Evolutionary conservation across 768 basidiomycete genomes (phyloP).

Genomic region (Tremella mesenterica): DNA sequence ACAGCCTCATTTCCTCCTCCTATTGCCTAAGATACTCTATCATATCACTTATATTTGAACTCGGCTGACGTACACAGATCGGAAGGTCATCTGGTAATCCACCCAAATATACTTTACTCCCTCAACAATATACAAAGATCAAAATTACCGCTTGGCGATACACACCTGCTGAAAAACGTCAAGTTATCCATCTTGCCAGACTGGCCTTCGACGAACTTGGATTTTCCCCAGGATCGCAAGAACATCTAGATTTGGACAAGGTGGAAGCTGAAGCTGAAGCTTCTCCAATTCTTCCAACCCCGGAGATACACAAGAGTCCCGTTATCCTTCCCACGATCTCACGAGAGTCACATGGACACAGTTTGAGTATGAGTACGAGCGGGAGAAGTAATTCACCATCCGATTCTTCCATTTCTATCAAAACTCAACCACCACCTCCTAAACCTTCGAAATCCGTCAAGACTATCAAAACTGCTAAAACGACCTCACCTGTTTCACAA

Average conservation of each 20-base stretch:
- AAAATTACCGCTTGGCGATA: conserved; percentile 33
- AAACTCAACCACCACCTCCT: no score
- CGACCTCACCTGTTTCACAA: no score
- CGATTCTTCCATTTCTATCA: background rate
- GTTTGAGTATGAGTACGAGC: background rate
- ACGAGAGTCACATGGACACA: background rate
- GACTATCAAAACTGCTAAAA: background rate
- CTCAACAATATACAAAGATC: conserved; percentile 35
- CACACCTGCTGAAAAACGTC: conserved; percentile 21
- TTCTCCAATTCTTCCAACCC: background rate
- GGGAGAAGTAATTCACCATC: background rate
- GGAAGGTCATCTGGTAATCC: conserved; percentile 13
- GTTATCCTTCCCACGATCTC: background rate
- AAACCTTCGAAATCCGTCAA: background rate
- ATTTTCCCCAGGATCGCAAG: conserved; percentile 21
- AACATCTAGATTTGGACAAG: conserved; percentile 24
- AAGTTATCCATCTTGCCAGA: conserved; percentile 17
- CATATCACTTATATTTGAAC: no score
- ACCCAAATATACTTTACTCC: conserved; percentile 20
- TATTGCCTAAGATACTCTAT: background rate
- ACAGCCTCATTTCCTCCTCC: background rate
- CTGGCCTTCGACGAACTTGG: conserved; percentile 35
- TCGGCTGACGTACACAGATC: conserved; percentile 13
- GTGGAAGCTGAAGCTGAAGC: background rate
- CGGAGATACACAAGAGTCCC: background rate